Evolutionary conservation across 768 basidiomycete species (phyloP).

Genomic region (Leccinum obscurum): DNA sequence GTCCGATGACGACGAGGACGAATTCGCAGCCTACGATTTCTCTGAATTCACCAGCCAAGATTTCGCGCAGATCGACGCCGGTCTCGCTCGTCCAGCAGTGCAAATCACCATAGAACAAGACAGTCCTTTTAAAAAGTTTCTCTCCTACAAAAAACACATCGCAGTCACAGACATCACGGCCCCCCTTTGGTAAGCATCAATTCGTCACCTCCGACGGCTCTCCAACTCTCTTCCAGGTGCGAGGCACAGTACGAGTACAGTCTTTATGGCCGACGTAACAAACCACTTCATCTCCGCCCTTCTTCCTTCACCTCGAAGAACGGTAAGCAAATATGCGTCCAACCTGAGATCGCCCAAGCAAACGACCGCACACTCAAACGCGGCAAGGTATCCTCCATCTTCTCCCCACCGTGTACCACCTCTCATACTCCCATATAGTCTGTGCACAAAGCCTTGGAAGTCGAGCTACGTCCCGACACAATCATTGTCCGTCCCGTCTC

Average conservation of each 20-base stretch:
- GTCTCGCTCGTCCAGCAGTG: slow-evolving; percentile 34
- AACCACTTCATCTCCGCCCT: slow-evolving; percentile 52
- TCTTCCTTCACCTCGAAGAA: slow-evolving; percentile 51
- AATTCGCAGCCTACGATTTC: slow-evolving; percentile 51
- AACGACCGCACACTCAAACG: slow-evolving; percentile 56
- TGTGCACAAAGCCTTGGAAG: slow-evolving; percentile 77
- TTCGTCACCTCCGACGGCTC: background rate
- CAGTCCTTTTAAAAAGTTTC: slow-evolving; percentile 44
- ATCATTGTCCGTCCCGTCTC: slow-evolving; percentile 50
- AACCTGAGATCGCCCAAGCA: slow-evolving; percentile 46
- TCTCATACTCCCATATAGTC: slow-evolving; percentile 38
- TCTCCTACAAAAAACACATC: slow-evolving; percentile 42
- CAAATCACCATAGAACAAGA: slow-evolving; percentile 31
- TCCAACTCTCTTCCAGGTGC: slow-evolving; percentile 49
- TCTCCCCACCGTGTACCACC: background rate
- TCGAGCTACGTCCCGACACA: slow-evolving; percentile 62
- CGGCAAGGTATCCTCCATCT: slow-evolving; percentile 49
- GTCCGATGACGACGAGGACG: slow-evolving; percentile 32
- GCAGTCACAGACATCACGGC: slow-evolving; percentile 65
- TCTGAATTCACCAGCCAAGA: slow-evolving; percentile 61
- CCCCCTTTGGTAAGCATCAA: slow-evolving; percentile 53
- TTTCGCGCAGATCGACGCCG: slow-evolving; percentile 40
- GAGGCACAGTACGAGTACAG: slow-evolving; percentile 81
- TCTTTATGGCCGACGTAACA: slow-evolving; percentile 55
- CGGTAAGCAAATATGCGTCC: slow-evolving; percentile 62